Conservation (phyloP, 2,329 filamentous ascomycete genomes). For the Hypoxylon sp. region DNA sequence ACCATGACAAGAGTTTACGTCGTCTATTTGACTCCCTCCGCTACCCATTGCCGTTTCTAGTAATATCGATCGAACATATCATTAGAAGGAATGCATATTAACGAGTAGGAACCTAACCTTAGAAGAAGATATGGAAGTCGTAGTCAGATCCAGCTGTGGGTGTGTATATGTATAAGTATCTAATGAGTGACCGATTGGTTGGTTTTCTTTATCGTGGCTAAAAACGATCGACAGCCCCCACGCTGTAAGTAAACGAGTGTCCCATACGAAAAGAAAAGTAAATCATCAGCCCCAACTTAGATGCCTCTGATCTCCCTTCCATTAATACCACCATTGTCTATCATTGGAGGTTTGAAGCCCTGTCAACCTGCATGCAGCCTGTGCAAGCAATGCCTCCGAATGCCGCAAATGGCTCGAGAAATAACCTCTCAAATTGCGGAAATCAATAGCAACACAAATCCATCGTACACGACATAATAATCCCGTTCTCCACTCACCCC, state of each 20-base stretch:
- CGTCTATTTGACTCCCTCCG: constrained; percentile 7
- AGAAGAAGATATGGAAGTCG: constrained; percentile 33
- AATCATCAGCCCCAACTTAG: constrained; percentile 19
- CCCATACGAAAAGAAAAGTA: constrained; percentile 10
- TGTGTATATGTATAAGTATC: constrained; percentile 30
- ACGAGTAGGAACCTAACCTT: constrained; percentile 28
- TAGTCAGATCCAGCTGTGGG: constrained; percentile 42
- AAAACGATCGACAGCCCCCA: constrained; percentile 46
- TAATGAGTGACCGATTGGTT: constrained; percentile 36
- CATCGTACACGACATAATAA: constrained; percentile 19
- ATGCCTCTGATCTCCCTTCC: constrained; percentile 25
- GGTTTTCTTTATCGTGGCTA: constrained; percentile 30
- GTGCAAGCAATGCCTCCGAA: constrained; percentile 20
- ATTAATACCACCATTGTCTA: constrained; percentile 27
- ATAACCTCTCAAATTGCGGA: background rate
- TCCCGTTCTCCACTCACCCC: constrained; percentile 23
- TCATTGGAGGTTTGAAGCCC: constrained; percentile 28
- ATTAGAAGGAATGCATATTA: constrained; percentile 35
- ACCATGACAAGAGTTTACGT: background rate
- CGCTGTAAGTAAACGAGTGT: constrained; percentile 21
- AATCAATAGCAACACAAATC: constrained; percentile 27
- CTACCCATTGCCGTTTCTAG: constrained; percentile 31
- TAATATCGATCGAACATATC: constrained; percentile 39
- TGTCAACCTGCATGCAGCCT: constrained; percentile 27
- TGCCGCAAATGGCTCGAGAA: constrained; percentile 23